Evolutionary conservation across 805 yeast species (phyloP), one percentile per base, ranked within the genome.

Genomic region (Candida insectalens): DNA sequence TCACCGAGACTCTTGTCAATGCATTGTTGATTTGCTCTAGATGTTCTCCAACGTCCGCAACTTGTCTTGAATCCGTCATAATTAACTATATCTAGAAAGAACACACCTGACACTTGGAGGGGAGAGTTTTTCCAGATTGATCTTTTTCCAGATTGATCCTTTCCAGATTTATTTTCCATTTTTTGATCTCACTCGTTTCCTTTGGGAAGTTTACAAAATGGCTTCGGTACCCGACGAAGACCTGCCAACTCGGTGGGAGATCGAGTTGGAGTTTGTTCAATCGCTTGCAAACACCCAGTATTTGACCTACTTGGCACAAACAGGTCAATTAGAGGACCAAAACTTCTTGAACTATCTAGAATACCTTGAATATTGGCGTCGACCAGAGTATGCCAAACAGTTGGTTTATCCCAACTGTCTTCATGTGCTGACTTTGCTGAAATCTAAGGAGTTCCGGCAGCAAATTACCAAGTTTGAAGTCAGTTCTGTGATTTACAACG

Each of bases 261-360:
- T 83, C 16, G 95, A 83, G 46, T 65, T 83, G 10, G 37, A 83
- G 71, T 89, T 89, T 58, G 94, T 89, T 3, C 97, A 89, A 58
- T 79, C 95, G 12, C 65, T 89, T 22, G 84, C 95, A 3, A 92
- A 89, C 55, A 76, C 89, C 29, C 95, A 81, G 53, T 89, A 88
- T 51, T 67, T 89, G 36, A 78, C 84, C 43, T 87, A 75, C 48
- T 64, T 89, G 18, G 95, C 96, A 3, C 96, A 88, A 55, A 82
- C 77, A 44, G 77, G 77, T 37, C 77, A 77, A 49, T 62, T 88
- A 9, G 78, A 80, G 45, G 79, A 82, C 47, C 75, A 69, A 19
- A 69, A 70, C 33, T 88, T 89, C 45, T 62, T 85, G 21, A 72
- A 74, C 39, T 89, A 89, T 50, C 60, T 89, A 40, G 67, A 76